These are phyloP conservation scores for Rhytidiadelphus loreus DNA, from an alignment of 225 moss, liverwort and hornwort species.

Conservation along the genomic window DNA sequence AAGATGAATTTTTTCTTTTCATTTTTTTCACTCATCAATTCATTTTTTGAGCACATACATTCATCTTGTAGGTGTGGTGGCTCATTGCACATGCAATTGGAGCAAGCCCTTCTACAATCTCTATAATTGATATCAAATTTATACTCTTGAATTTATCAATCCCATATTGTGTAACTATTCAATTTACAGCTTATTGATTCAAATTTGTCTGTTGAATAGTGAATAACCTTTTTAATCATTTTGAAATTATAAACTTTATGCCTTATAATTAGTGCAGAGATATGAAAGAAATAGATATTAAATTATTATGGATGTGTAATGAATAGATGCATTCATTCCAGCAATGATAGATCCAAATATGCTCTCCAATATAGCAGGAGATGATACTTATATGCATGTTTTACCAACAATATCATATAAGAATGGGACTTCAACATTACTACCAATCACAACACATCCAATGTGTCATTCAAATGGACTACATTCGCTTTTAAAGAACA, in stretches of 20 bases:
- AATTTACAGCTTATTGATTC: background rate
- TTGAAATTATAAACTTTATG: background rate
- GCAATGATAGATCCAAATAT: constrained; percentile 14
- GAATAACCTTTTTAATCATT: background rate
- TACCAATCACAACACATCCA: constrained; percentile 6
- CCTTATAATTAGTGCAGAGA: background rate
- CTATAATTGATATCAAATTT: background rate
- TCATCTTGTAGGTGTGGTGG: background rate
- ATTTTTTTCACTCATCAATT: background rate
- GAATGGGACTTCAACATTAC: constrained; percentile 2
- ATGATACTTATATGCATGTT: background rate
- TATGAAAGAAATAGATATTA: background rate
- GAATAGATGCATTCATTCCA: constrained; percentile 22
- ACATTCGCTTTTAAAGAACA: constrained; percentile 2
- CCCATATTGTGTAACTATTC: background rate
- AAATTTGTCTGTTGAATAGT: background rate
- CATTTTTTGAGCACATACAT: background rate
- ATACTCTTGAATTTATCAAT: background rate
- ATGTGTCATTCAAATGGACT: background rate
- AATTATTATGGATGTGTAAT: background rate
- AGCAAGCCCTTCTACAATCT: background rate
- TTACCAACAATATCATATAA: constrained; percentile 26
- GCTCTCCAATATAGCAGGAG: background rate
- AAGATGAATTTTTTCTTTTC: background rate
- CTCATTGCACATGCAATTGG: background rate